Evolutionary conservation across 768 basidiomycete genomes (phyloP).

Genomic region (Mycena crocata): DNA sequence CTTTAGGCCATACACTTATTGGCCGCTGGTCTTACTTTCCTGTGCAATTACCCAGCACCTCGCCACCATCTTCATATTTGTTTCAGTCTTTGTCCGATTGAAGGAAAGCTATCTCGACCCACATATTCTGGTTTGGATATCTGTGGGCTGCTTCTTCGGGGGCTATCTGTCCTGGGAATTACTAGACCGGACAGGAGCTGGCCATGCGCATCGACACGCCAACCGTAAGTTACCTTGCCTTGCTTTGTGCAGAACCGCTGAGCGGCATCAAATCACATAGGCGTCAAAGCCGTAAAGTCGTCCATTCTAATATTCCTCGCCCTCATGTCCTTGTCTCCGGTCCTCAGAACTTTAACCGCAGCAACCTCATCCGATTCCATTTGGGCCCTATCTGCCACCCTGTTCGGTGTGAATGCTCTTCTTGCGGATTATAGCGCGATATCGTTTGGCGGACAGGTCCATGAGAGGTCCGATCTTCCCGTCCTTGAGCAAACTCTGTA

Average conservation of each 20-base stretch:
- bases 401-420: constrained; percentile 85
- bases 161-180: constrained; percentile 77
- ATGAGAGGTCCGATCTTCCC: constrained; percentile 65
- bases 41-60: constrained; percentile 89
- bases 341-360: constrained; percentile 90
- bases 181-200: constrained; percentile 49
- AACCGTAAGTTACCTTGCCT: constrained; percentile 44
- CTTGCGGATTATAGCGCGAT: constrained; percentile 84
- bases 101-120: constrained; percentile 75
- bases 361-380: constrained; percentile 97
- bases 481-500: constrained; percentile 36
- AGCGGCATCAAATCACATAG: constrained; percentile 50
- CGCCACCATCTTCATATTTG: constrained; percentile 82
- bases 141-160: constrained; percentile 65
- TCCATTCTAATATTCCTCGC: constrained; percentile 89
- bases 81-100: constrained; percentile 82
- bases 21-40: constrained; percentile 74
- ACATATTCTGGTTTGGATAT: constrained; percentile 73
- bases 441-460: constrained; percentile 53
- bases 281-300: constrained; percentile 80
- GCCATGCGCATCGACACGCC: constrained; percentile 39
- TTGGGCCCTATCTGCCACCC: constrained; percentile 90
- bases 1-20: constrained; percentile 83
- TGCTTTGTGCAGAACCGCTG: constrained; percentile 6
- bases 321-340: constrained; percentile 90